phyloP scores from a whole-genome alignment of 1,284 basidiomycete species.

The Anthracocystis panici-leucophaei region DNA sequence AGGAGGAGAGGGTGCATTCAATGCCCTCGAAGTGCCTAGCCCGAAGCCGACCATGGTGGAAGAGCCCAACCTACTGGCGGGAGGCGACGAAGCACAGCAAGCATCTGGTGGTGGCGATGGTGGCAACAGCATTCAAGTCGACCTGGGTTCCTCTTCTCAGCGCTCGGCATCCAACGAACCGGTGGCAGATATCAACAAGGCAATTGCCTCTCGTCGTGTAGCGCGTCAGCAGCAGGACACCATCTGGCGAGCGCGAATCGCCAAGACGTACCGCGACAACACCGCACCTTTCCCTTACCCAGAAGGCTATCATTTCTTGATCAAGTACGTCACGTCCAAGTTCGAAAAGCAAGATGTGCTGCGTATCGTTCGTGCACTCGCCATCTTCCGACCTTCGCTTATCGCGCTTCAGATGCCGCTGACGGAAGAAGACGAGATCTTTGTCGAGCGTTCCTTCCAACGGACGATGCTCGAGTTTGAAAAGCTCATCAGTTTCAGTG shows the following conservation, averaged over 20 bases:
- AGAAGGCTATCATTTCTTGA: conserved; percentile 68
- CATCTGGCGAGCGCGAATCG: conserved; percentile 65
- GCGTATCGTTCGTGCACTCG: conserved; percentile 90
- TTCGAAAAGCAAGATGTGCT: conserved; percentile 96
- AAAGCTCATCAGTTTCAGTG: conserved; percentile 95
- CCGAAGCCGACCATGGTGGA: conserved; percentile 39
- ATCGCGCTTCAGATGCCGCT: conserved; percentile 82
- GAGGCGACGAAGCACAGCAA: conserved; percentile 18
- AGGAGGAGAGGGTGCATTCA: conserved; percentile 33
- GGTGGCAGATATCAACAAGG: conserved; percentile 46
- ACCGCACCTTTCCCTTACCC: conserved; percentile 66
- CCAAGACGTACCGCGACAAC: conserved; percentile 61
- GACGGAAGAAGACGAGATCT: conserved; percentile 71
- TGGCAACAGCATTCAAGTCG: conserved; percentile 25
- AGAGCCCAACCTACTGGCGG: conserved; percentile 16
- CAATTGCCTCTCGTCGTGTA: conserved; percentile 45
- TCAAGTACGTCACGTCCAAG: conserved; percentile 73
- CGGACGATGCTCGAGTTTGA: conserved; percentile 92
- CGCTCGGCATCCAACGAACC: conserved; percentile 46
- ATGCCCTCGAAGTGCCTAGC: conserved; percentile 57
- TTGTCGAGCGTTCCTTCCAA: conserved; percentile 95
- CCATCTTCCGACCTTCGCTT: conserved; percentile 92
- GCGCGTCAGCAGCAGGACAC: conserved; percentile 51
- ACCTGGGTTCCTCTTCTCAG: conserved; percentile 43
- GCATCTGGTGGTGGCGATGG: background rate